Base-by-base conservation (phyloP, 306 rosid species). In the Aeschynomene evenia region DNA sequence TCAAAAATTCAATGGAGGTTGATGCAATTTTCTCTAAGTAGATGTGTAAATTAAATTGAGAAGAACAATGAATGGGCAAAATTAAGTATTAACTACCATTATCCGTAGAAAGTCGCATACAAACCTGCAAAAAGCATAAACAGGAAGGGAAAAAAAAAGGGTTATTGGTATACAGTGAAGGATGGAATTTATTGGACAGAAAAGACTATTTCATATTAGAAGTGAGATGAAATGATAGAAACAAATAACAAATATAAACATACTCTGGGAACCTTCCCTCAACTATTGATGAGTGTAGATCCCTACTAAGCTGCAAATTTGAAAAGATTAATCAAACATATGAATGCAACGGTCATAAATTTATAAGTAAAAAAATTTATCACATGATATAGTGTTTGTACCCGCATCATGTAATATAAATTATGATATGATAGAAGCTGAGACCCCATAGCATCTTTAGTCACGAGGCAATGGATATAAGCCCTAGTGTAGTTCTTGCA, bases 401-500 rank as follows among this genome's bases (percentile, higher is more conserved):
- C 97, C 99, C 83, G 95, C 91, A 91, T 72, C 94, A 94, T 94
- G 84, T 88, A 88, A 77, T 84, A 81, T 64, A 94, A 75, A 84
- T 94, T 94, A 78, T 94, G 99, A 78, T 85, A 94, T 28, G 99
- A 90, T 46, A 94, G 82, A 76, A 94, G 99, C 82, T 94, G 97
- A 82, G 99, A 94, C 39, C 99, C 97, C 97, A 91, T 94, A 9
- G 99, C 97, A 80, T 94, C 97, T 75, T 88, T 88, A 33, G 99
- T 88, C 74, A 91, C 97, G 63, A 94, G 96, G 77, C 89, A 85
- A 84, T 94, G 99, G 74, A 94, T 84, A 80, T 91, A 94, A 43
- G 99, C 96, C 85, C 99, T 85, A 37, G 83, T 69, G 84, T 88
- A 94, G 67, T 87, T 91, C 89, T 86, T 91, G 78, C 99, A 94